phyloP scores from a whole-genome alignment of 495 filamentous ascomycete genomes.

The Annulohypoxylon nitens region DNA sequence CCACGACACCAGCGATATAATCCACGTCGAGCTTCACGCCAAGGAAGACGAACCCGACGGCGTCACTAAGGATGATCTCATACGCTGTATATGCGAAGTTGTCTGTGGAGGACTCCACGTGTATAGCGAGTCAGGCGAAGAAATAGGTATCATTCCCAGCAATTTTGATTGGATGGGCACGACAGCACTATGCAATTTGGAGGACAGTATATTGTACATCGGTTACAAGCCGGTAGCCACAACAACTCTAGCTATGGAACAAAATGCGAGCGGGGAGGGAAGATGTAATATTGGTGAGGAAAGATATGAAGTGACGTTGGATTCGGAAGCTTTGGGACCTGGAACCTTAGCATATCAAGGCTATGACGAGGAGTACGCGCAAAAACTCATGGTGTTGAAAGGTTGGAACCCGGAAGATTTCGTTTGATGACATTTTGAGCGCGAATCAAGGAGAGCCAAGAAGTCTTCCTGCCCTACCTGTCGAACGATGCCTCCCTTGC shows the following conservation, averaged over 20 bases:
- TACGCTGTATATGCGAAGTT: conserved; percentile 10
- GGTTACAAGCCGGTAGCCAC: conserved; percentile 7
- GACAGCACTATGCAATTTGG: neutral
- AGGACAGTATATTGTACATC: conserved; percentile 19
- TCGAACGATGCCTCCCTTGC: neutral
- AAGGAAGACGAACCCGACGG: conserved; percentile 21
- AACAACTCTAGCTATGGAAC: neutral
- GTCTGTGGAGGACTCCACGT: conserved; percentile 11
- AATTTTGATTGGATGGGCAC: conserved; percentile 13
- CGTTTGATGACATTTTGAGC: neutral
- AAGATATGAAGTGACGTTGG: conserved; percentile 12
- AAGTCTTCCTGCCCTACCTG: neutral
- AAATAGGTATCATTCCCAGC: neutral
- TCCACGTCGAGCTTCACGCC: conserved; percentile 17
- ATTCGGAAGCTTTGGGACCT: neutral
- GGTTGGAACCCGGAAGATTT: conserved; percentile 15
- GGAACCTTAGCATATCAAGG: conserved; percentile 2
- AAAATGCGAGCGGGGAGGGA: neutral
- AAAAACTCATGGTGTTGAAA: neutral
- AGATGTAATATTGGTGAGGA: neutral
- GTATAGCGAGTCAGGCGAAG: neutral
- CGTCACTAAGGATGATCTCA: conserved; percentile 22
- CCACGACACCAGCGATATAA: neutral
- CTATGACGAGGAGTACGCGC: neutral
- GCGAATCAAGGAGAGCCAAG: neutral